Conservation (phyloP, 257 asterid species). For the Eustoma russellianum region DNA sequence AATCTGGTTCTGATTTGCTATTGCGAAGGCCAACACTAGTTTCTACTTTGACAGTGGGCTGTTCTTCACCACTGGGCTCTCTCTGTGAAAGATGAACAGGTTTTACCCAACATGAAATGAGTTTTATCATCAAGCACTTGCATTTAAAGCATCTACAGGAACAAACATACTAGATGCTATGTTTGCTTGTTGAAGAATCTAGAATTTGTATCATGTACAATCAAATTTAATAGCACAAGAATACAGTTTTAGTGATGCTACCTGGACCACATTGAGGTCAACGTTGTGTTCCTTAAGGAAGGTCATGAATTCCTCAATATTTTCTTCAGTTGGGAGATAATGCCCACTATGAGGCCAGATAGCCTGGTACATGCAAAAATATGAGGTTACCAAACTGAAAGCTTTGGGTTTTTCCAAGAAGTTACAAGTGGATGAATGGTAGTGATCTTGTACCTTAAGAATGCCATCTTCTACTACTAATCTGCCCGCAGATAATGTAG, state of each 20-base stretch:
- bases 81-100: slow-evolving; percentile 33
- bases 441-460: slow-evolving; percentile 43
- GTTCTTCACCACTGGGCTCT: slow-evolving; percentile 46
- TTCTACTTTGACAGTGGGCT: slow-evolving; percentile 10
- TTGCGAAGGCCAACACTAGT: slow-evolving; percentile 28
- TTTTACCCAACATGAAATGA: too few species aligned
- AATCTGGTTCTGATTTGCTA: slow-evolving; percentile 42
- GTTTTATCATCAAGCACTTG: too few species aligned
- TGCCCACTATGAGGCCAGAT: slow-evolving; percentile 99
- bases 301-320: slow-evolving; percentile 66
- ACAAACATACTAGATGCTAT: too few species aligned
- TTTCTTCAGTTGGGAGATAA: slow-evolving; percentile 89
- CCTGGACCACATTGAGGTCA: slow-evolving; percentile 59
- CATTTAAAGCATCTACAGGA: background rate
- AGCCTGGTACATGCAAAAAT: slow-evolving; percentile 30
- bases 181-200: too few species aligned
- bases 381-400: background rate
- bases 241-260: slow-evolving; percentile 8
- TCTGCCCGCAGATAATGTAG: slow-evolving; percentile 84
- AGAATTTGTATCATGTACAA: background rate
- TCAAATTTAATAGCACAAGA: background rate
- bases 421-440: background rate
- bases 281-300: slow-evolving; percentile 53
- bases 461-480: slow-evolving; percentile 62
- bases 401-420: background rate